Conservation (phyloP, 2,329 filamentous ascomycete species). For the Hansfordia pulvinata region DNA sequence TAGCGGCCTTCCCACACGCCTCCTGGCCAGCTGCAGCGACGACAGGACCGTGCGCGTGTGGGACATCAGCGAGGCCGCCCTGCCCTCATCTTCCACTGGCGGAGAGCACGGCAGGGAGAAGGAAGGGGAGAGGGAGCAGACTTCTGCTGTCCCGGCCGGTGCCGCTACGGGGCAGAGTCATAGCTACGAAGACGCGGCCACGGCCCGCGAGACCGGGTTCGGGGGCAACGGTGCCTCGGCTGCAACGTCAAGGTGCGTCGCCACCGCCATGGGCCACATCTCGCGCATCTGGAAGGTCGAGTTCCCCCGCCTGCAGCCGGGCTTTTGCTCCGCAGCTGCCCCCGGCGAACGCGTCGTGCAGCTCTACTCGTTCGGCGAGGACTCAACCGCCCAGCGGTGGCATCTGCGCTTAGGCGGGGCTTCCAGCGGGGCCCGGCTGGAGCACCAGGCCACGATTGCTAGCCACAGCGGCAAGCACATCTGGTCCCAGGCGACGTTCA, state of each 20-base stretch:
- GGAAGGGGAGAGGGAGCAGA: slow-evolving; percentile 9
- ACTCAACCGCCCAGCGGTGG: slow-evolving; percentile 68
- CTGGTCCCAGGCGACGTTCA: slow-evolving; percentile 52
- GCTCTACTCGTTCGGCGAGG: slow-evolving; percentile 74
- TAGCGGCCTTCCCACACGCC: no score
- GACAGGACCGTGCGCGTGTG: slow-evolving; percentile 82
- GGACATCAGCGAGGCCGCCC: slow-evolving; percentile 43
- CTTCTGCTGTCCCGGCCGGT: no score
- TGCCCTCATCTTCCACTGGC: no score
- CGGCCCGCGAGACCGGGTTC: slow-evolving; percentile 52
- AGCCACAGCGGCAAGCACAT: slow-evolving; percentile 82
- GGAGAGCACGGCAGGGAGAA: slow-evolving; percentile 15
- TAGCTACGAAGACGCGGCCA: no score
- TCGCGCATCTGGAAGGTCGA: slow-evolving; percentile 83
- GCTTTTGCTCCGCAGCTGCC: no score
- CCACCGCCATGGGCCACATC: slow-evolving; percentile 69
- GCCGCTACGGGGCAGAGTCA: no score
- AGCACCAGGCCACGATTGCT: slow-evolving; percentile 39
- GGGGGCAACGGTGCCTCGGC: slow-evolving; percentile 23
- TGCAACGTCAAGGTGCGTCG: slow-evolving; percentile 32
- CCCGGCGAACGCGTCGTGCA: slow-evolving; percentile 19
- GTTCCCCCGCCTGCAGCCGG: slow-evolving; percentile 36
- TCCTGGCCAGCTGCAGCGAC: slow-evolving; percentile 90
- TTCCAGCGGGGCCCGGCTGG: slow-evolving; percentile 20
- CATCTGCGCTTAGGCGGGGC: slow-evolving; percentile 26